Evolutionary conservation across 2,329 filamentous ascomycete genomes (phyloP).

Genomic region (Monilinia fructicola): DNA sequence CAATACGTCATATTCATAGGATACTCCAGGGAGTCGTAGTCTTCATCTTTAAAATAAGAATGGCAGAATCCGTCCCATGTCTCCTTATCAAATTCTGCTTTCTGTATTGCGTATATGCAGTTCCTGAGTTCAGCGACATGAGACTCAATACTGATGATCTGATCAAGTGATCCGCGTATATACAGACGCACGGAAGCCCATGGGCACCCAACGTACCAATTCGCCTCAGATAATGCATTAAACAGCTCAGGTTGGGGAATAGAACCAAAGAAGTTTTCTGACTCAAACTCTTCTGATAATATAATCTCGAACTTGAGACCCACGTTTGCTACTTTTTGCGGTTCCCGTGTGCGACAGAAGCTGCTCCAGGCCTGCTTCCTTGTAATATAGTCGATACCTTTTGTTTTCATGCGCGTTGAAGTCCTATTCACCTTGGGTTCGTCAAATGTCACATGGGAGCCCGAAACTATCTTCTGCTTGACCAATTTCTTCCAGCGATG

Average conservation of each 20-base stretch:
- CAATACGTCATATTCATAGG: not conserved
- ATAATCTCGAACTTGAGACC: not conserved
- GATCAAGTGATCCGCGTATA: not conserved
- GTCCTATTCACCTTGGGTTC: accelerated
- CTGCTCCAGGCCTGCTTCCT: not conserved
- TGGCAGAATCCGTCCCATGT: not conserved
- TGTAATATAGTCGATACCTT: not conserved
- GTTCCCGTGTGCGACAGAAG: not conserved
- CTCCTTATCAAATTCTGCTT: not conserved
- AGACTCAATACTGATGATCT: not conserved
- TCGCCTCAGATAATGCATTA: accelerated
- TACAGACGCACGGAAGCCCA: not conserved
- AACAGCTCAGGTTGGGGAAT: not conserved
- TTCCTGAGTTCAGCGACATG: not conserved
- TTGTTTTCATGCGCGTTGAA: not conserved
- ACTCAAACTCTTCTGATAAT: accelerated
- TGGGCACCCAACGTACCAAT: not conserved
- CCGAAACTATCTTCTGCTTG: constrained; percentile 1
- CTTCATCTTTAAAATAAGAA: not conserved
- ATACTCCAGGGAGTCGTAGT: not conserved
- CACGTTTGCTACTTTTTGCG: not conserved
- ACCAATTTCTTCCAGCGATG: not conserved
- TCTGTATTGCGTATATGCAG: not conserved
- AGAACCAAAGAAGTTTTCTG: not conserved
- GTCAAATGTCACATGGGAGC: not conserved